Percentiles rank a stretch among this genome's conserved stretches.
Conservation (phyloP, 495 filamentous ascomycete species). For the Sphaerosporella brunnea region DNA sequence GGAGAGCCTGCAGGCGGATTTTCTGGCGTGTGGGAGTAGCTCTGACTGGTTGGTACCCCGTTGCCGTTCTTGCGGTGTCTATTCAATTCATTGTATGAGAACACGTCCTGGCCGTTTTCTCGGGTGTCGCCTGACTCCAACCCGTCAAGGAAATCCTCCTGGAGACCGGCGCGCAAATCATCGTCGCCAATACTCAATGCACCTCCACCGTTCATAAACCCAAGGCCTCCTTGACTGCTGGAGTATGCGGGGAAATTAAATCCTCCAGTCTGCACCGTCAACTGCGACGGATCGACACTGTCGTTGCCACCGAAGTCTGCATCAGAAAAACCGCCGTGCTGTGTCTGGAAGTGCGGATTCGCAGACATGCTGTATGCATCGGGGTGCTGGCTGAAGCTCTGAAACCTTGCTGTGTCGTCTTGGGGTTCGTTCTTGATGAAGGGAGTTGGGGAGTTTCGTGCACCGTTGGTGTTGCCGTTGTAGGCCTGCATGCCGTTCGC, state of each 20-base stretch:
- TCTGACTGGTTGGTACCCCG: too few relatives aligned
- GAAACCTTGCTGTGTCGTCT: conserved; percentile 34
- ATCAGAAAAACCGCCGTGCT: conserved; percentile 44
- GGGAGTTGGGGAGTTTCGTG: conserved; percentile 35
- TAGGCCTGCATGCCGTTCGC: conserved; percentile 24
- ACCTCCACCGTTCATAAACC: conserved; percentile 13
- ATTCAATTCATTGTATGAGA: conserved; percentile 13
- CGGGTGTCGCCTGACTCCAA: conserved; percentile 10
- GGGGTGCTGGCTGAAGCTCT: conserved; percentile 16
- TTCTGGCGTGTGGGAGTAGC: conserved; percentile 56
- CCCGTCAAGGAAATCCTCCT: conserved; percentile 12
- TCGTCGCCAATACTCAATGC: conserved; percentile 16
- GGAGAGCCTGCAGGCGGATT: conserved; percentile 52
- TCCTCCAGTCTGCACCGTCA: conserved; percentile 36
- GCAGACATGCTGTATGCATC: conserved; percentile 39
- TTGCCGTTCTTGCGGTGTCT: background rate
- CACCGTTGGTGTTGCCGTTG: conserved; percentile 22
- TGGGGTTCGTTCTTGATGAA: conserved; percentile 68
- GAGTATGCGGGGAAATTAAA: conserved; percentile 18
- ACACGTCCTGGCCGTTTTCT: conserved; percentile 10
- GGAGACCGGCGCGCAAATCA: conserved; percentile 19
- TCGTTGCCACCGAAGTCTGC: conserved; percentile 30
- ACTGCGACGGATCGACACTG: conserved; percentile 70
- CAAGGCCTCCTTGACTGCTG: conserved; percentile 4
- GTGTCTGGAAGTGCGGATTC: conserved; percentile 46